Percentiles rank a stretch among this genome's conserved stretches.
These are phyloP conservation scores for Aquilaria yunnanensis DNA, from an alignment of 345 rosid genomes.

Conservation along the genomic window DNA sequence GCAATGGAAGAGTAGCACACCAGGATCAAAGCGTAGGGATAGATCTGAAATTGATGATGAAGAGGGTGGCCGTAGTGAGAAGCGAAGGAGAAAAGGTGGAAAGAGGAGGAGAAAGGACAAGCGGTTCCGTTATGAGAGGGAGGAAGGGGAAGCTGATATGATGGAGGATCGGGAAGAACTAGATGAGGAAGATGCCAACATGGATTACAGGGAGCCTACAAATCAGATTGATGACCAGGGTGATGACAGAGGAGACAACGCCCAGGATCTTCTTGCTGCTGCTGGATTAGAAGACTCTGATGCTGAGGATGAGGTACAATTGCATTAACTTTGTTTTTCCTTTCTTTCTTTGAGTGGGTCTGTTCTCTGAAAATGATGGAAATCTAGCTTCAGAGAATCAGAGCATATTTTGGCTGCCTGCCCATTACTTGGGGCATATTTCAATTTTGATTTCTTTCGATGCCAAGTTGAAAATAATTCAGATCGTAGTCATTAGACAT, in stretches of 20 bases:
- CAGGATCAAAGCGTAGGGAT: conserved; percentile 75
- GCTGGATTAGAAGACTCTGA: conserved; percentile 97
- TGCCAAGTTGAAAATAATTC: no score
- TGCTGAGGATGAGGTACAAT: conserved; percentile 59
- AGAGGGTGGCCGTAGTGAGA: conserved; percentile 78
- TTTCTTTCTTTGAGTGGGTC: not conserved
- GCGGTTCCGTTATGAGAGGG: conserved; percentile 60
- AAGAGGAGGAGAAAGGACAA: conserved; percentile 91
- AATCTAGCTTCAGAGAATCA: no score
- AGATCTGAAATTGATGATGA: conserved; percentile 73
- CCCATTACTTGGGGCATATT: no score
- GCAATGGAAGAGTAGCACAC: conserved; percentile 85
- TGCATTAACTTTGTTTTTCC: not conserved
- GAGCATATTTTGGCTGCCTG: no score
- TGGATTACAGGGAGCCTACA: conserved; percentile 39
- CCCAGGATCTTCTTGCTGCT: conserved; percentile 81
- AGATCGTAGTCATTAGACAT: no score
- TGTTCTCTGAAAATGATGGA: no score
- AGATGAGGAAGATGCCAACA: conserved; percentile 63
- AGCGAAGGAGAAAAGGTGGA: conserved; percentile 82
- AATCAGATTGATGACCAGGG: conserved; percentile 42
- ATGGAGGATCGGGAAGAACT: conserved; percentile 66
- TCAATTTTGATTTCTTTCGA: no score
- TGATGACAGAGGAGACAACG: conserved; percentile 55
- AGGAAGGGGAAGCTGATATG: conserved; percentile 58